A percentile compares a stretch with the other conserved stretches of the same genome.
Evolutionary conservation across 371 early-diverging fungal species (phyloP).

Genomic region (Lichtheimia ornata): DNA sequence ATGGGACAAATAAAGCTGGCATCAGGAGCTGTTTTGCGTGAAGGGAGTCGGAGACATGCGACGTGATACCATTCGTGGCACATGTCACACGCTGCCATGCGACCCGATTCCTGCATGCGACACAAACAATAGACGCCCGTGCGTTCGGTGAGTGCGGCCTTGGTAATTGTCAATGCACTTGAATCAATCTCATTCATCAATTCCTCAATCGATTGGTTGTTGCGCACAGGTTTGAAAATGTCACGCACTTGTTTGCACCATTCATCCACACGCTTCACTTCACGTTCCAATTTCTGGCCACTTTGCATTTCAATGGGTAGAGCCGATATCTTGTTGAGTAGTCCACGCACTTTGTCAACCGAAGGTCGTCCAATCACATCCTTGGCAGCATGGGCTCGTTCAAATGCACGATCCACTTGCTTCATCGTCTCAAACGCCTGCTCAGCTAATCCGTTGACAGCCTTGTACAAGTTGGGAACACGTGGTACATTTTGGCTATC

Average conservation of each 20-base stretch:
- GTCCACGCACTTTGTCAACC: conserved; percentile 4
- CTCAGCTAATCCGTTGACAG: conserved; percentile 12
- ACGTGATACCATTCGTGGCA: conserved; percentile 85
- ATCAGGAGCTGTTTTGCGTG: conserved; percentile 56
- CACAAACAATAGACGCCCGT: conserved; percentile 59
- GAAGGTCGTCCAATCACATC: conserved; percentile 13
- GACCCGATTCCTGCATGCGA: conserved; percentile 58
- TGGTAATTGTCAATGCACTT: conserved; percentile 19
- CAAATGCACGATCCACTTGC: conserved; percentile 3
- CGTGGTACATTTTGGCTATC: conserved; percentile 10
- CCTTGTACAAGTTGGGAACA: conserved; percentile 10
- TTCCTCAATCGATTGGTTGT: conserved; percentile 8
- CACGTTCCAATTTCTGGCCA: conserved; percentile 4
- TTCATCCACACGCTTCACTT: conserved; percentile 11
- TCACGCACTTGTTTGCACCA: conserved; percentile 13
- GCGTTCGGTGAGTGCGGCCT: not conserved
- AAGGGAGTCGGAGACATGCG: conserved; percentile 64
- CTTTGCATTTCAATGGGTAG: conserved; percentile 13
- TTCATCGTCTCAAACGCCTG: conserved; percentile 9
- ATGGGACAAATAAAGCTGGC: conserved; percentile 69
- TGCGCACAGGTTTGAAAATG: conserved; percentile 6
- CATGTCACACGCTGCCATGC: conserved; percentile 81
- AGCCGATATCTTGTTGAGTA: conserved; percentile 12
- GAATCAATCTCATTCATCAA: conserved; percentile 12
- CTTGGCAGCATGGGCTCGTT: conserved; percentile 5